These are phyloP conservation scores for Cymodocea nodosa DNA, from an alignment of 116 monocot genomes.

Conservation along the genomic window DNA sequence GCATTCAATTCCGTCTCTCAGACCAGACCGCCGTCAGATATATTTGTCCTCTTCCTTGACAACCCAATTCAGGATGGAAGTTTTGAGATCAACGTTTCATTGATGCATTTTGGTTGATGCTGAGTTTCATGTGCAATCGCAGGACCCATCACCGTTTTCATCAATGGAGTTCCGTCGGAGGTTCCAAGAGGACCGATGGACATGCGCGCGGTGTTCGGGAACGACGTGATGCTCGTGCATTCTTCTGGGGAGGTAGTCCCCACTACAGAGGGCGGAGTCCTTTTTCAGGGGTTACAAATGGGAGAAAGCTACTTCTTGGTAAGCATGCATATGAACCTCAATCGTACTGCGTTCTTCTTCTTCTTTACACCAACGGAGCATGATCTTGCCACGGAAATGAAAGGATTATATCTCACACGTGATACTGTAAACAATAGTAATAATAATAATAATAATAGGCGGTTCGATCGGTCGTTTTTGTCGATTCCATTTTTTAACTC, in stretches of 20 bases:
- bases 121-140: slow-evolving; percentile 1
- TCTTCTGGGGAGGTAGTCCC: slow-evolving; percentile 68
- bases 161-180: slow-evolving; percentile 71
- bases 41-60: too few relatives aligned
- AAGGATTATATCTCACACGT: neutral
- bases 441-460: too few relatives aligned
- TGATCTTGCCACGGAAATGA: neutral
- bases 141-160: slow-evolving; percentile 72
- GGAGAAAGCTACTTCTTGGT: slow-evolving; percentile 94
- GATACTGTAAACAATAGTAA: too few relatives aligned
- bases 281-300: slow-evolving; percentile 64
- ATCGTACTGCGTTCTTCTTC: neutral
- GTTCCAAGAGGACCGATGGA: slow-evolving; percentile 63
- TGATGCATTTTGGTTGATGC: neutral
- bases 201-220: slow-evolving; percentile 56
- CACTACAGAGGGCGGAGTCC: slow-evolving; percentile 46
- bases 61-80: too few relatives aligned
- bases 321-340: slow-evolving; percentile 3
- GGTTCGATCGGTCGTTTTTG: too few relatives aligned
- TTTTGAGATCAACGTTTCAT: too few relatives aligned
- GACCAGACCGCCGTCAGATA: too few relatives aligned
- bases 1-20: too few relatives aligned
- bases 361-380: neutral
- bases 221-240: slow-evolving; percentile 61
- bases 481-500: neutral